Conservation (phyloP, 345 rosid genomes). For the Salix viminalis region DNA sequence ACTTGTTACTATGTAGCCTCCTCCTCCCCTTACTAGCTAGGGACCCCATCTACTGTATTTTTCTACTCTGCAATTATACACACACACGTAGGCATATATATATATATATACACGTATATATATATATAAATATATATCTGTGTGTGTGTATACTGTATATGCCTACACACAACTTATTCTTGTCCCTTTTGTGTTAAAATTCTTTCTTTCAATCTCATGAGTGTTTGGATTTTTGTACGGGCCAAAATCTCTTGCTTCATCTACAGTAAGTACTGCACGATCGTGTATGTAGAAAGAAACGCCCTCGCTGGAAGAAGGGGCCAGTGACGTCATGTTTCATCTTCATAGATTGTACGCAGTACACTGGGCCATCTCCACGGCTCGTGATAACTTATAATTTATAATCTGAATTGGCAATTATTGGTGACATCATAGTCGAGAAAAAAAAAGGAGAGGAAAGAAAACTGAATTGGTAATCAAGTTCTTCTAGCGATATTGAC, state of each 20-base stretch:
- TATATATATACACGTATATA: no score
- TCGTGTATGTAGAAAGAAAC: slow-evolving; percentile 5
- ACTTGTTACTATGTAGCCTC: not conserved
- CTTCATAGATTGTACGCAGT: not conserved
- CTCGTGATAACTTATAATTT: not conserved
- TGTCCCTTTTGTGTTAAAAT: not conserved
- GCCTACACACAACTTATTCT: not conserved
- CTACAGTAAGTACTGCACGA: not conserved
- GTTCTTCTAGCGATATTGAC: not conserved
- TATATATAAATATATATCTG: no score
- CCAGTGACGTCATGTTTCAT: not conserved
- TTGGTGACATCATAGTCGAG: not conserved
- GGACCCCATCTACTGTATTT: not conserved
- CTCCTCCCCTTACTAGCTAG: not conserved
- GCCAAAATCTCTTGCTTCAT: not conserved
- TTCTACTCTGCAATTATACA: not conserved
- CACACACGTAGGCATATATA: no score
- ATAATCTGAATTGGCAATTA: not conserved
- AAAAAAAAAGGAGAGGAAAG: not conserved
- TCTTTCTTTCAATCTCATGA: not conserved
- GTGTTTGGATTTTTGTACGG: slow-evolving; percentile 10
- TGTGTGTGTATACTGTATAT: no score
- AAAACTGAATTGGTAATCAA: not conserved
- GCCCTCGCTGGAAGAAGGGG: slow-evolving; percentile 3
- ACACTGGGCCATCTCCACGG: not conserved